Evolutionary conservation across 768 basidiomycete species (phyloP).

Genomic region (Cystofilobasidium ferigula): DNA sequence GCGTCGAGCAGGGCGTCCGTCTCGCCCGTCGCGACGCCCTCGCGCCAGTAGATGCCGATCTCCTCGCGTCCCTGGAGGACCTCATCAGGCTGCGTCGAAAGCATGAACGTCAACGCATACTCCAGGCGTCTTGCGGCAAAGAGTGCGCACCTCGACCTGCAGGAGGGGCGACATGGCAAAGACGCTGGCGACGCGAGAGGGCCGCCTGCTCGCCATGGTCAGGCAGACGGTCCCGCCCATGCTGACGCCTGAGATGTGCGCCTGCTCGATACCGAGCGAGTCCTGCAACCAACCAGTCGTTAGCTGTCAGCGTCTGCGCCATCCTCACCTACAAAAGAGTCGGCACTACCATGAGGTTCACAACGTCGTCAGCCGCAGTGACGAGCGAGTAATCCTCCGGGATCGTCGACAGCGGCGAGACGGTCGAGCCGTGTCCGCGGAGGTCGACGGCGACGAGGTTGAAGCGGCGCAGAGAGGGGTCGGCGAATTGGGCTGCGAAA

Average conservation of each 20-base stretch:
- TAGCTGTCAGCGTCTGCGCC: no score
- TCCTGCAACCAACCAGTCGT: neutral
- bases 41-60: slow-evolving; percentile 6
- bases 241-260: slow-evolving; percentile 2
- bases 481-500: slow-evolving; percentile 1
- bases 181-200: neutral
- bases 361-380: slow-evolving; percentile 1
- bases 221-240: slow-evolving; percentile 3
- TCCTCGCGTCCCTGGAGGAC: slow-evolving; percentile 12
- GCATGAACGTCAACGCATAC: neutral
- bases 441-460: slow-evolving; percentile 11
- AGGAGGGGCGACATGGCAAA: neutral
- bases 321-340: neutral
- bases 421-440: slow-evolving; percentile 4
- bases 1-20: slow-evolving; percentile 7
- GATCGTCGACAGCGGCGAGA: neutral
- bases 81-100: slow-evolving; percentile 1
- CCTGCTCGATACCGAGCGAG: slow-evolving; percentile 2
- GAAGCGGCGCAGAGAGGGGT: slow-evolving; percentile 2
- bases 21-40: slow-evolving; percentile 6
- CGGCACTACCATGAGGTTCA: neutral
- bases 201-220: neutral
- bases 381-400: slow-evolving; percentile 7
- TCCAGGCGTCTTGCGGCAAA: no score
- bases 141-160: neutral